phyloP scores from a whole-genome alignment of 1,139 yeast species.

The Suhomyces anneliseae region DNA sequence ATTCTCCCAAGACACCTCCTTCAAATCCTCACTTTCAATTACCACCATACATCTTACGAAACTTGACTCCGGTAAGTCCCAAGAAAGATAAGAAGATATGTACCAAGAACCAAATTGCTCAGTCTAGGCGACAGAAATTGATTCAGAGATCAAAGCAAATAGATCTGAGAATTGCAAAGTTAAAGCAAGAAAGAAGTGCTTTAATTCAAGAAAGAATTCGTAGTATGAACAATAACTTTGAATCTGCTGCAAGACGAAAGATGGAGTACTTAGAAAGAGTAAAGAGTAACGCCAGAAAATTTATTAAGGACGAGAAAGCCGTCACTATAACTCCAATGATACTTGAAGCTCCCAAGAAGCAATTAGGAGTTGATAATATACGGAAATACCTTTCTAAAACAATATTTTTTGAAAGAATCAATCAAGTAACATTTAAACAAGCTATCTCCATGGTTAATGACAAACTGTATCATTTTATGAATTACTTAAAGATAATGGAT shows the following conservation, averaged over 20 bases:
- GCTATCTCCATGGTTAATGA: slow-evolving; percentile 1
- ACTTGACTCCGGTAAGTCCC: slow-evolving; percentile 9
- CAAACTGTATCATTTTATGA: slow-evolving; percentile 1
- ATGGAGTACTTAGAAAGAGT: slow-evolving; percentile 3
- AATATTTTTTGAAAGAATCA: slow-evolving; percentile 1
- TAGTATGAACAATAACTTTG: slow-evolving; percentile 1
- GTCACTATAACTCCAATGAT: neutral
- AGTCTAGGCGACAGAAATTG: slow-evolving; percentile 4
- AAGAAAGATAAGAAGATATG: neutral
- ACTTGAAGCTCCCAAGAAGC: neutral
- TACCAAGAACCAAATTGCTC: neutral
- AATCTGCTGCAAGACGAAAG: slow-evolving; percentile 3
- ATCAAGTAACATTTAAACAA: slow-evolving; percentile 1
- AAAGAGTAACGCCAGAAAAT: slow-evolving; percentile 2
- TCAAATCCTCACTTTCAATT: slow-evolving; percentile 4
- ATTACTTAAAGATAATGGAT: neutral
- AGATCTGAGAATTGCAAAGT: slow-evolving; percentile 1
- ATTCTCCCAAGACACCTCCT: neutral
- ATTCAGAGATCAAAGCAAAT: slow-evolving; percentile 6
- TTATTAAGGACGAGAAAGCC: neutral
- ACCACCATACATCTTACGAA: slow-evolving; percentile 9
- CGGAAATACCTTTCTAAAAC: neutral
- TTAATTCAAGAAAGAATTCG: slow-evolving; percentile 2
- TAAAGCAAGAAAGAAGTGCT: slow-evolving; percentile 1
- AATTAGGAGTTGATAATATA: neutral